phyloP scores from a whole-genome alignment of 768 basidiomycete genomes.

The Naganishia vishniacii region DNA sequence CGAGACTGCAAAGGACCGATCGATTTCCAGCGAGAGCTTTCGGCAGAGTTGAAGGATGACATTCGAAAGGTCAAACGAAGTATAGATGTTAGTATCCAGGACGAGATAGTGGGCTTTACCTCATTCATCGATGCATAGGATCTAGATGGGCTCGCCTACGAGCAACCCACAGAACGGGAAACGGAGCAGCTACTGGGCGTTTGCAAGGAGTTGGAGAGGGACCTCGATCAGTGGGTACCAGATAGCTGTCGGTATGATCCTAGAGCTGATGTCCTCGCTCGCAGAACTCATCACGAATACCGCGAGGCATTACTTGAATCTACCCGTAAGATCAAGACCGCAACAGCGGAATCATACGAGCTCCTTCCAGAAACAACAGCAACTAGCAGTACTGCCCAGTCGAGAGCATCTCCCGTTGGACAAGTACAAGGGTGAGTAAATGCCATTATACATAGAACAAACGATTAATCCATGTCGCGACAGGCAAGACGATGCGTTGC shows the following conservation, averaged over 20 bases:
- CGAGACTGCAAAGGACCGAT: slow-evolving; percentile 65
- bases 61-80: slow-evolving; percentile 59
- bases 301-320: slow-evolving; percentile 67
- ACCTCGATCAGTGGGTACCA: slow-evolving; percentile 3
- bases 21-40: slow-evolving; percentile 64
- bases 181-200: slow-evolving; percentile 46
- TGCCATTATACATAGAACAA: too few species aligned
- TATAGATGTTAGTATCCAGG: slow-evolving; percentile 67
- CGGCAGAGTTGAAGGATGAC: slow-evolving; percentile 71
- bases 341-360: slow-evolving; percentile 62
- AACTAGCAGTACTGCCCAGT: slow-evolving; percentile 29
- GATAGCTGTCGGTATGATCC: background rate
- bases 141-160: slow-evolving; percentile 66
- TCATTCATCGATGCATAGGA: too few species aligned
- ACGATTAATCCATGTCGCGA: background rate
- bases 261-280: background rate
- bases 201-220: background rate
- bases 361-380: slow-evolving; percentile 56
- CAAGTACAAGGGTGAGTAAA: background rate
- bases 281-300: slow-evolving; percentile 60
- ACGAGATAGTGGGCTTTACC: too few species aligned
- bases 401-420: background rate
- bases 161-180: slow-evolving; percentile 59
- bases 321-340: slow-evolving; percentile 55
- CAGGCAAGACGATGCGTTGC: slow-evolving; percentile 67